Evolutionary conservation across 345 rosid genomes (phyloP), one percentile per base, ranked within the genome.

Genomic region (Zanthoxylum bungeanum): DNA sequence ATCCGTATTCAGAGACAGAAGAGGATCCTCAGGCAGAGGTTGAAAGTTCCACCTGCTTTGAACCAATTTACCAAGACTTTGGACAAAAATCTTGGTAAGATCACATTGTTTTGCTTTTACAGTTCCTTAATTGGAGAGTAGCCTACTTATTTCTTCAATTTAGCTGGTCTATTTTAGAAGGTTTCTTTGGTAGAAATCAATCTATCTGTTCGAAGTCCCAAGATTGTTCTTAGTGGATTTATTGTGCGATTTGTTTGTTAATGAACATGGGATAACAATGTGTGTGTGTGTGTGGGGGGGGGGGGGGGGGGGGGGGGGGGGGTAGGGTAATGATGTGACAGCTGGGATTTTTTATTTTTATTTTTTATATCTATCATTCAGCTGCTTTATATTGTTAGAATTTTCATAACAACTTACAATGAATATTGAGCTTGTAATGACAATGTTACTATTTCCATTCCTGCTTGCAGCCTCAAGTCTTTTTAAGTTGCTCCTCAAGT

Each of bases 21-120:
- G 59, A 85, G 89, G 78, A 79, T 85, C 46, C 74, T 85, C 24
- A 75, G 66, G 77, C 84, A 82, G 51, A 73, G 89, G 36, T 76
- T 85, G 87, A 85, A 85, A 84, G 89, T 85, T 19, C 87, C 89
- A 50, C 89, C 89, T 36, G 84, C 87, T 34, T 69, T 85, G 74
- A 85, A 85, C 58, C 89, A 85, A 69, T 85, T 85, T 53, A 85
- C 86, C 22, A 85, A 85, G 70, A 76, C 88, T 8, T 79, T 85
- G 51, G 88, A 85, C 79, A 85, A 85, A 72, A 85, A 85, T 60
- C 85, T 82, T 7, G 88, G 88, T 85, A 40, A 64, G 64, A 55
- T 28, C 11, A 9, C 10, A 37, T 28, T 63, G 24, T 30, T 34
- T 69, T 58, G 7, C 28, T 30, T 33, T 5, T 7, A 19, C 17